Conservation (phyloP, 805 yeast genomes). For the Crinitomyces ghanaensis region DNA sequence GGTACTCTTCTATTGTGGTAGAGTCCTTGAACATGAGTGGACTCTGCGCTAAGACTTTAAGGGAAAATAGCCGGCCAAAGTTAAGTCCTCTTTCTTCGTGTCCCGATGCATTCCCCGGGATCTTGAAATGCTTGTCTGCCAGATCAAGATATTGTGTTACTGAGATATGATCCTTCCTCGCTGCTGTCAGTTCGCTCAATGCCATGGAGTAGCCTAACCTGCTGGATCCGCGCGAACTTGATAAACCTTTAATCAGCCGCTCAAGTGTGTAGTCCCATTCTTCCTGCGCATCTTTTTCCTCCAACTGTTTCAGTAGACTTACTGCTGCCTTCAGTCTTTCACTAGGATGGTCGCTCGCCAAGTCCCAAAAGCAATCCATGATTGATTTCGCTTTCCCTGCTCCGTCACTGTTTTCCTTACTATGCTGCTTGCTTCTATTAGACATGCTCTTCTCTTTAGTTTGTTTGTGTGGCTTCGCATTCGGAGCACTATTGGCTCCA, state of each 20-base stretch:
- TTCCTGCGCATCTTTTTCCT: constrained; percentile 22
- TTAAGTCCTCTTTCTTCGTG: constrained; percentile 68
- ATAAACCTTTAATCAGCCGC: constrained; percentile 68
- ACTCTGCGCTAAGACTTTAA: constrained; percentile 60
- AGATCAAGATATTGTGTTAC: constrained; percentile 29
- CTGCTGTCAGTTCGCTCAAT: constrained; percentile 44
- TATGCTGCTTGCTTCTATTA: not conserved
- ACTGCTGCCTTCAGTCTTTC: constrained; percentile 70
- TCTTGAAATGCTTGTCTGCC: constrained; percentile 29
- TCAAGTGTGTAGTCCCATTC: constrained; percentile 79
- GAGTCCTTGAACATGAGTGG: constrained; percentile 27
- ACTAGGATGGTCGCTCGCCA: constrained; percentile 63
- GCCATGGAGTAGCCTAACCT: constrained; percentile 85
- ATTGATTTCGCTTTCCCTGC: not conserved
- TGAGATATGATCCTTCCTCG: constrained; percentile 26
- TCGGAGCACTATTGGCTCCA: too few species aligned
- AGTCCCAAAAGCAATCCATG: constrained; percentile 56
- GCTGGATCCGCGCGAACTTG: constrained; percentile 74
- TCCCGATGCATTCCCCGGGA: constrained; percentile 46
- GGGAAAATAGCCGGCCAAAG: constrained; percentile 78
- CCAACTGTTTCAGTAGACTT: constrained; percentile 48
- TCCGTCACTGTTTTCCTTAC: not conserved
- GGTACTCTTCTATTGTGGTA: constrained; percentile 25
- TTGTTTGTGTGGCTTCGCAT: too few species aligned
- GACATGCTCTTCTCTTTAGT: too few species aligned